These are phyloP conservation scores for Maudiozyma bulderi DNA, from an alignment of 805 yeast species.

Conservation along the genomic window DNA sequence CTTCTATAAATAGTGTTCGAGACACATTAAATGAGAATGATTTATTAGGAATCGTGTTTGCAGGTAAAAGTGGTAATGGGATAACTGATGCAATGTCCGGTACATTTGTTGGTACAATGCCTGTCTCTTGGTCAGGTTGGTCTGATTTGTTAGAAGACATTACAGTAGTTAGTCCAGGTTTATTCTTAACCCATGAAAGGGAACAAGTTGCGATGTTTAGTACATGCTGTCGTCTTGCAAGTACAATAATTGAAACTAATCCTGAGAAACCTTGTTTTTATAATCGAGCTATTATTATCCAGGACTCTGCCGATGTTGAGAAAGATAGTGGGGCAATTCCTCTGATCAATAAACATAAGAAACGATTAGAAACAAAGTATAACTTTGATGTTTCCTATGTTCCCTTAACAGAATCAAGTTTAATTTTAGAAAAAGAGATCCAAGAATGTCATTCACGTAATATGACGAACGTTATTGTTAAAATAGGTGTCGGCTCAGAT, in stretches of 20 bases:
- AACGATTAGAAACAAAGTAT: background rate
- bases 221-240: slow-evolving; percentile 17
- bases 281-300: background rate
- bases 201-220: slow-evolving; percentile 15
- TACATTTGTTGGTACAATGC: slow-evolving; percentile 39
- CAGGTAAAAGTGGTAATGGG: slow-evolving; percentile 39
- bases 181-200: slow-evolving; percentile 12
- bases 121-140: slow-evolving; percentile 42
- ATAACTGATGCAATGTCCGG: slow-evolving; percentile 26
- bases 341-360: background rate
- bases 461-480: slow-evolving; percentile 7
- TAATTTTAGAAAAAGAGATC: background rate
- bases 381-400: background rate
- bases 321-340: background rate
- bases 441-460: slow-evolving; percentile 5
- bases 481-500: background rate
- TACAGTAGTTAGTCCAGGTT: background rate
- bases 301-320: background rate
- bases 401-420: background rate
- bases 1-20: background rate
- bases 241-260: slow-evolving; percentile 1
- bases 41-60: slow-evolving; percentile 38
- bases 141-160: slow-evolving; percentile 23
- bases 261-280: background rate
- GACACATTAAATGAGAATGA: slow-evolving; percentile 30